Evolutionary conservation across 2,329 filamentous ascomycete genomes (phyloP), one percentile per base, ranked within the genome.

Genomic region (Madurella mycetomatis): DNA sequence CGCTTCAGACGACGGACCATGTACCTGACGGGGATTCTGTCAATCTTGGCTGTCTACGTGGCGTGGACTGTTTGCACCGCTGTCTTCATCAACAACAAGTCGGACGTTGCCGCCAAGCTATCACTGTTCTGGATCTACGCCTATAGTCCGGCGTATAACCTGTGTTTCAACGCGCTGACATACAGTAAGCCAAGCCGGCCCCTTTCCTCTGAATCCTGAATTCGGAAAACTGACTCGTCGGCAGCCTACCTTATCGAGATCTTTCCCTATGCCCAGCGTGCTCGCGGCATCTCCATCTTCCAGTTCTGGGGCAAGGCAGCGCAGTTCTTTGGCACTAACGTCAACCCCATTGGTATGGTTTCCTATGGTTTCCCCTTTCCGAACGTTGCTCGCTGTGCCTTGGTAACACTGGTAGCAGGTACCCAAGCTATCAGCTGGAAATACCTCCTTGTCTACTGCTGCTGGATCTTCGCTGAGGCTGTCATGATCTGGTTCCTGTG

Each of bases 121-220:
- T 70, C 48, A 54, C 69, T 86, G 32, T 77, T 85, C 67, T 85
- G 83, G 67, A 82, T 81, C 60, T 85, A 83, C 58, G 71, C 74
- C 4, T 86, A 84, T 65, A 76, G 75, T 9, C 80, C 82, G 3
- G 73, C 71, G 56, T 86, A 86, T 65, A 85, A 85, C 61, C 74
- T 86, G 47, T 83, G 82, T n/a, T 84, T 85, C 66, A 86, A 86
- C 63, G 80, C 83, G 13, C 71, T 87, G 51, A 84, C 81, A 1
- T 85, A 85, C 67, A 85, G 76, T 78, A 65, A 68, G 75, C 68
- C 8, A 9, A 37, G 60, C 67, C 34, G 63, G 61, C 41, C 65
- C 65, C 55, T 68, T 67, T 54, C 60, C 69, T 15, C 30, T 19
- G 66, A 67, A 13, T 61, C n/a, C 25, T 25, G 25, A 7, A 25